Evolutionary conservation across 2,329 filamentous ascomycete genomes (phyloP).

Genomic region (Furcasterigmium sp.): DNA sequence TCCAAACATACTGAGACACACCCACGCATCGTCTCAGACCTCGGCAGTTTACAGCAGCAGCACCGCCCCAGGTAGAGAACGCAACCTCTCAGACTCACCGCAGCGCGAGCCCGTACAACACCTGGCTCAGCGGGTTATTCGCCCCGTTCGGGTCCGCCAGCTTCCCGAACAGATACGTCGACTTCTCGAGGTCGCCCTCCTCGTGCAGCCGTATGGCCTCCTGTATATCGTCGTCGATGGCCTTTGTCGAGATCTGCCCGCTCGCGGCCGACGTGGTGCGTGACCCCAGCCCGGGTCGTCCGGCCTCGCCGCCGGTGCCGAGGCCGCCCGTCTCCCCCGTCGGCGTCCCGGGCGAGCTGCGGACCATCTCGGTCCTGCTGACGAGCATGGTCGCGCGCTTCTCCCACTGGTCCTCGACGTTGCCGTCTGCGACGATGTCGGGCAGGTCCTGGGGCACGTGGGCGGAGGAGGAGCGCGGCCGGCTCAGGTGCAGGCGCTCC

Average conservation of each 20-base stretch:
- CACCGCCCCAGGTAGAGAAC: not conserved
- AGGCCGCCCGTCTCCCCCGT: conserved; percentile 10
- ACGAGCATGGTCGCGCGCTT: conserved; percentile 86
- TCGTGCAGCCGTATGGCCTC: conserved; percentile 95
- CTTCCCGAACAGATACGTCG: conserved; percentile 78
- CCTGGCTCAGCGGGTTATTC: conserved; percentile 92
- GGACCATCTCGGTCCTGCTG: conserved; percentile 48
- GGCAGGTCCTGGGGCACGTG: conserved; percentile 78
- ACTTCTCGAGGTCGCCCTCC: conserved; percentile 68
- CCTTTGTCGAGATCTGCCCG: conserved; percentile 40
- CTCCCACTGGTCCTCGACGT: conserved; percentile 77
- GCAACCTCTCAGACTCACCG: conserved; percentile 49
- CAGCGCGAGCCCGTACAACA: conserved; percentile 88
- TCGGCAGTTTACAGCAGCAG: not conserved
- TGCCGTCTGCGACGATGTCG: conserved; percentile 54
- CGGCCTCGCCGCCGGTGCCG: conserved; percentile 2
- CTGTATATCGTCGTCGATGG: conserved; percentile 71
- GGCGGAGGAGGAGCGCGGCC: conserved; percentile 54
- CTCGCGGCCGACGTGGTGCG: not conserved
- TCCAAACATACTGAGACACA: conserved; percentile 3
- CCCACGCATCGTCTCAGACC: not conserved
- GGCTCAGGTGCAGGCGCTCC: conserved; percentile 64
- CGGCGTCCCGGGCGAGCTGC: conserved; percentile 36
- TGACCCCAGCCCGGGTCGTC: not conserved
- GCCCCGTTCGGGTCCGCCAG: conserved; percentile 78